Evolutionary conservation across 306 rosid genomes (phyloP).

Genomic region (Alnus rubra): DNA sequence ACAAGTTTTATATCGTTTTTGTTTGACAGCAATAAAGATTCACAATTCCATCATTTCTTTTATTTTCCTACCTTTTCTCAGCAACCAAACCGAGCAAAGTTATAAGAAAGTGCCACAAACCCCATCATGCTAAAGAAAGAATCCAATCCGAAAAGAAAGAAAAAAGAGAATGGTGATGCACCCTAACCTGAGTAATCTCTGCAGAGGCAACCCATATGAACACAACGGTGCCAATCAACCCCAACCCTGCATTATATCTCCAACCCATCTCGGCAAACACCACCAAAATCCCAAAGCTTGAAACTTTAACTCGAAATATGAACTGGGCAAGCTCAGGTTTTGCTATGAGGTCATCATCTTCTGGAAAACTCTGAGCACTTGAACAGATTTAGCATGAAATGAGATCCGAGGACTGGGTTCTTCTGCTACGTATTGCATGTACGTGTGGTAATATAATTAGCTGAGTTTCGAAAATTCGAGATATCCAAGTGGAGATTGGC

Average conservation of each 20-base stretch:
- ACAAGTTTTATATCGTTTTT: not conserved
- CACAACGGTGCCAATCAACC: conserved; percentile 55
- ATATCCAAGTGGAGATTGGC: not conserved
- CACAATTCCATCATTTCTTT: not conserved
- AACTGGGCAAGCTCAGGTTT: conserved; percentile 6
- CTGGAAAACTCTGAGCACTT: not conserved
- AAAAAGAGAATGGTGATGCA: not conserved
- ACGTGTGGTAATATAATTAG: not conserved
- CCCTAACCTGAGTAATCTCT: conserved; percentile 70
- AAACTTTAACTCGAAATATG: not conserved
- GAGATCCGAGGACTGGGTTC: not conserved
- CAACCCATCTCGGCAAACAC: conserved; percentile 49
- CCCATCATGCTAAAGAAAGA: not conserved
- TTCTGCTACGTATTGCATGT: not conserved
- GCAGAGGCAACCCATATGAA: conserved; percentile 72
- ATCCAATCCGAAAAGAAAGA: not conserved
- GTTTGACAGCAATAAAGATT: not conserved
- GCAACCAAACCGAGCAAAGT: not conserved
- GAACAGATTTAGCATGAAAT: not conserved
- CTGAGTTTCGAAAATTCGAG: not conserved
- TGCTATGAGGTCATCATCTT: conserved; percentile 20
- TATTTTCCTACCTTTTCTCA: conserved; percentile 6
- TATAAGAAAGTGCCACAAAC: not conserved
- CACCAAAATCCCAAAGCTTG: not conserved
- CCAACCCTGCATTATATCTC: conserved; percentile 61